Percentiles rank a stretch among this genome's conserved stretches.
These are phyloP conservation scores for Fraxinus latifolia DNA, from an alignment of 305 asterid genomes.

Conservation along the genomic window DNA sequence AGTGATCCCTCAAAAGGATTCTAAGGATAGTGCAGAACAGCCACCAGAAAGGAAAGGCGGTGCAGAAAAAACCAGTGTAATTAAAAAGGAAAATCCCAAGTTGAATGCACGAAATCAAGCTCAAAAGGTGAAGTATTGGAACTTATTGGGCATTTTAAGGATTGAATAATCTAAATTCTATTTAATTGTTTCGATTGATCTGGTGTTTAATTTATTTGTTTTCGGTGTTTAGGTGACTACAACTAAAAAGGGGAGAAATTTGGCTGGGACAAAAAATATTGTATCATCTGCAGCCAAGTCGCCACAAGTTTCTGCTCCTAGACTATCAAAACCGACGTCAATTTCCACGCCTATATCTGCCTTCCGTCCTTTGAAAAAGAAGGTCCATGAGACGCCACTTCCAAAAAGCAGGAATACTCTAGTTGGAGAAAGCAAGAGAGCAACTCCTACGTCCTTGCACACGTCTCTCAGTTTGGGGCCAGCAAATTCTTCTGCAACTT, in stretches of 20 bases:
- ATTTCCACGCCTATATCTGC: conserved; percentile 34
- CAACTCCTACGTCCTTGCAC: conserved; percentile 63
- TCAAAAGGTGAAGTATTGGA: conserved; percentile 47
- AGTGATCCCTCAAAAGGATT: conserved; percentile 32
- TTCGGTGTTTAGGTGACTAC: conserved; percentile 48
- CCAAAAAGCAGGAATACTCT: conserved; percentile 37
- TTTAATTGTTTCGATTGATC: background rate
- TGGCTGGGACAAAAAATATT: conserved; percentile 36
- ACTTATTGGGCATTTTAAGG: conserved; percentile 15
- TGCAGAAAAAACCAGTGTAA: conserved; percentile 24
- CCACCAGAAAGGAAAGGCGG: conserved; percentile 31
- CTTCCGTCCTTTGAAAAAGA: conserved; percentile 43
- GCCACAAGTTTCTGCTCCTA: conserved; percentile 41
- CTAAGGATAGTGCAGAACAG: conserved; percentile 26
- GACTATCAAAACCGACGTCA: conserved; percentile 36
- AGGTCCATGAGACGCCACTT: conserved; percentile 33
- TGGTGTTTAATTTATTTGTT: conserved; percentile 16
- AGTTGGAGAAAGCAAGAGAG: conserved; percentile 41
- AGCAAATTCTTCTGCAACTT: conserved; percentile 36
- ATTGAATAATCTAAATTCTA: conserved; percentile 8
- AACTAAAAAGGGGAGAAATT: conserved; percentile 37
- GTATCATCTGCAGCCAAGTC: conserved; percentile 46
- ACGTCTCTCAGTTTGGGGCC: conserved; percentile 79
- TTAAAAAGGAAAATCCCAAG: conserved; percentile 39
- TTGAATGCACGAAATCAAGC: conserved; percentile 31